These are phyloP conservation scores for Ceratobasidium sp. DNA, from an alignment of 1,284 basidiomycete species.

Conservation along the genomic window DNA sequence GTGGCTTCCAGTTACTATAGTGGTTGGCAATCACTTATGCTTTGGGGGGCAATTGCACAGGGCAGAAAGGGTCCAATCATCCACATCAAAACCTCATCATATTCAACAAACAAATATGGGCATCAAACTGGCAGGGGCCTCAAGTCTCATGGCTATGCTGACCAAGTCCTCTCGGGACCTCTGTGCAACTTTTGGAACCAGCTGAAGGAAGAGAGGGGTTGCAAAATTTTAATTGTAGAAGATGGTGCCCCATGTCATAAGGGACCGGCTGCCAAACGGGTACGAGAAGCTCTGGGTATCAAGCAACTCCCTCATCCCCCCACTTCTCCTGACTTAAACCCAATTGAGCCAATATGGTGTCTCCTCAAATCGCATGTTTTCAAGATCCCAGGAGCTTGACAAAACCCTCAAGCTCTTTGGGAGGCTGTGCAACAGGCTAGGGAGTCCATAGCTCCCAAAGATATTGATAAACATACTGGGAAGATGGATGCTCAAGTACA, in stretches of 20 bases:
- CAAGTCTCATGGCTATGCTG: not conserved
- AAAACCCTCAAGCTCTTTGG: too few species aligned
- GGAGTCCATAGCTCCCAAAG: too few species aligned
- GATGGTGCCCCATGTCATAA: too few species aligned
- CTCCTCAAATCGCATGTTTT: not conserved
- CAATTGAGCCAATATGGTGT: not conserved
- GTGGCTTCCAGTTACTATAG: too few species aligned
- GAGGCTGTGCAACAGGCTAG: too few species aligned
- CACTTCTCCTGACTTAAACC: not conserved
- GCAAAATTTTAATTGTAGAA: too few species aligned
- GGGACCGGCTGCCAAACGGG: not conserved
- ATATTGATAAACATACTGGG: too few species aligned
- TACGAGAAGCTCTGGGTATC: not conserved
- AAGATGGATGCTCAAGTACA: too few species aligned
- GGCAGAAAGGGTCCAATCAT: not conserved
- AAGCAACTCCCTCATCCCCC: not conserved
- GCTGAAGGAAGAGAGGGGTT: too few species aligned
- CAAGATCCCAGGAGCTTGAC: too few species aligned
- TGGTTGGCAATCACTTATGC: too few species aligned
- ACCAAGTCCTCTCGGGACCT: not conserved
- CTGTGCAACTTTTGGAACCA: too few species aligned
- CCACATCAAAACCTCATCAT: not conserved
- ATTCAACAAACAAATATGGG: not conserved
- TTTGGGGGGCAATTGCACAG: slow-evolving; percentile 4
- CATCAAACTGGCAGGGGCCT: not conserved